A percentile compares a stretch with the other conserved stretches of the same genome.
These are phyloP conservation scores for Colletotrichum limetticola DNA, from an alignment of 2,329 filamentous ascomycete species.

Conservation along the genomic window DNA sequence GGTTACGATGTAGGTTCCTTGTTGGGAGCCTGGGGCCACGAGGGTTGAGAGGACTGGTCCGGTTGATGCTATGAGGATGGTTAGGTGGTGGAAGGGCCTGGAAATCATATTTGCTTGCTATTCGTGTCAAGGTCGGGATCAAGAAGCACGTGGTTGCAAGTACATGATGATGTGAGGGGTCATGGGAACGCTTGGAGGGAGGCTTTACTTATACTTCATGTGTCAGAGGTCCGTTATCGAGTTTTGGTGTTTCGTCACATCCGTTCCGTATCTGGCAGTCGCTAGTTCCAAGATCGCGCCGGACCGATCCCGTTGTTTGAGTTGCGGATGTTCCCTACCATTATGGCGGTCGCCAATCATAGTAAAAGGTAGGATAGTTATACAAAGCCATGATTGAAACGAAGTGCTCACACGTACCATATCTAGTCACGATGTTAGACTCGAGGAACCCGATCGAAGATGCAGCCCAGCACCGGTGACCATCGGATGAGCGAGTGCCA, in stretches of 20 bases:
- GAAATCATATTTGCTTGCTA: not conserved
- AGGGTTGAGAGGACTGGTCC: not conserved
- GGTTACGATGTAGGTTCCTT: not conserved
- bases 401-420: not conserved
- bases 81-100: not conserved
- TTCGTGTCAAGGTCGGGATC: not conserved
- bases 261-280: not conserved
- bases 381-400: too few species aligned
- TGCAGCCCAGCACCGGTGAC: not conserved
- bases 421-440: not conserved
- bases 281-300: not conserved
- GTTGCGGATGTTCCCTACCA: not conserved
- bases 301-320: not conserved
- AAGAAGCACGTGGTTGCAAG: not conserved
- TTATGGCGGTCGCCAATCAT: not conserved
- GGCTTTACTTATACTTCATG: too few species aligned
- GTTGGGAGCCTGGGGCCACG: not conserved
- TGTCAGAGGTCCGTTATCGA: too few species aligned
- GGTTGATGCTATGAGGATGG: not conserved
- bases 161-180: not conserved
- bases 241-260: not conserved
- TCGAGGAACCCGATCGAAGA: not conserved
- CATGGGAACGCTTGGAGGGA: too few species aligned
- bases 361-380: fast-evolving
- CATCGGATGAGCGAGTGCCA: not conserved